Conservation (phyloP, 2,329 filamentous ascomycete species). For the Fusarium brachygibbosum region DNA sequence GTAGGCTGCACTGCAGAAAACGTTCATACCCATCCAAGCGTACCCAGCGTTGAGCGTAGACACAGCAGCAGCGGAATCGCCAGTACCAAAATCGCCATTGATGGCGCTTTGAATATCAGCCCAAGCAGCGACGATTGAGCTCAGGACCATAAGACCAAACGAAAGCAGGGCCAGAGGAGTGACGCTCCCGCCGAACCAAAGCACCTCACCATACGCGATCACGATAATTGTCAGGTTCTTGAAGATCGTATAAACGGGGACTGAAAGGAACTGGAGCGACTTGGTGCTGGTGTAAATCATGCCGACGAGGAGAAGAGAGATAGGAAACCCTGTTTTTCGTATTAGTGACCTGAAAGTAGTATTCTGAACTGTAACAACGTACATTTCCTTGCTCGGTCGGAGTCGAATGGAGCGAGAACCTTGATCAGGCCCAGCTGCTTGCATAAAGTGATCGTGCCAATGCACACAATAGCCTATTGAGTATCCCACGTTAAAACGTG, state of each 20-base stretch:
- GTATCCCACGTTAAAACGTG: conserved; percentile 21
- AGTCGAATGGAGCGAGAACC: conserved; percentile 84
- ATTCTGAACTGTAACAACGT: conserved; percentile 52
- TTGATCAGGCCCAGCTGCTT: conserved; percentile 86
- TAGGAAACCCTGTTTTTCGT: conserved; percentile 82
- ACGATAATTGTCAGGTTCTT: conserved; percentile 99
- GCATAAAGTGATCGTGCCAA: conserved; percentile 83
- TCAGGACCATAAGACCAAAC: conserved; percentile 96
- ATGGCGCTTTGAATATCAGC: conserved; percentile 93
- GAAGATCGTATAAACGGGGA: conserved; percentile 99
- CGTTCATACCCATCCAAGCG: conserved; percentile 98
- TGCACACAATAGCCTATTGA: conserved; percentile 85
- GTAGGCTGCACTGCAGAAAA: conserved; percentile 92
- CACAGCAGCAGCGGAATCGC: conserved; percentile 78
- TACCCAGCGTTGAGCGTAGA: conserved; percentile 95
- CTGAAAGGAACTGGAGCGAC: conserved; percentile 94
- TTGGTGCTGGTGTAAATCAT: conserved; percentile 99
- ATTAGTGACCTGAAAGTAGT: conserved; percentile 35
- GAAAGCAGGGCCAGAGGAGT: conserved; percentile 89
- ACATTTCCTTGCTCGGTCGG: conserved; percentile 94
- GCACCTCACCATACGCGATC: conserved; percentile 97
- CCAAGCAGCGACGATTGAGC: conserved; percentile 95
- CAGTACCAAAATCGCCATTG: conserved; percentile 67
- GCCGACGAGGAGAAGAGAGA: conserved; percentile 93
- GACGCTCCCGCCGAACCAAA: conserved; percentile 97